Percentiles rank a stretch among this genome's conserved stretches.
phyloP scores from a whole-genome alignment of 345 rosid genomes.

The Salix caprea region DNA sequence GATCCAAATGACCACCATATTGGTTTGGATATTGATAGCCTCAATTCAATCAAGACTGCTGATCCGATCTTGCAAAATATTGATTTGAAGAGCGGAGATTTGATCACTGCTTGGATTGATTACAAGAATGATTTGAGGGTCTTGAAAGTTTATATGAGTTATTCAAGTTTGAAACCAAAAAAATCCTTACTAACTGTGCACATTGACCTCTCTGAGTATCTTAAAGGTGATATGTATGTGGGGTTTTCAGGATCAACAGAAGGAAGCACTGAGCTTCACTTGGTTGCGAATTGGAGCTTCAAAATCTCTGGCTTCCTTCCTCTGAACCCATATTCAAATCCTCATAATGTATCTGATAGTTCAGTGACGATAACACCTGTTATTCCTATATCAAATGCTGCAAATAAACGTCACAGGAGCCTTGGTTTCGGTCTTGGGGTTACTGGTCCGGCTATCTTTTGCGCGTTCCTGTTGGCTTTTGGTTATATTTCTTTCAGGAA shows the following conservation, averaged over 20 bases:
- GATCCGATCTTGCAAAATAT: slow-evolving; percentile 44
- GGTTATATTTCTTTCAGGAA: slow-evolving; percentile 62
- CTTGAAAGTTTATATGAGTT: slow-evolving; percentile 64
- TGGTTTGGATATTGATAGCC: slow-evolving; percentile 68
- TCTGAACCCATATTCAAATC: slow-evolving; percentile 42
- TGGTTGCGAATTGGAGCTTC: slow-evolving; percentile 75
- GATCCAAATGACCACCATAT: slow-evolving; percentile 74
- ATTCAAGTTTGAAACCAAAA: slow-evolving; percentile 51
- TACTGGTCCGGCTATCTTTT: slow-evolving; percentile 73
- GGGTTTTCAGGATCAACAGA: slow-evolving; percentile 96
- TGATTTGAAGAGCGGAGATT: slow-evolving; percentile 73
- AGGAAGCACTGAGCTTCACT: slow-evolving; percentile 89
- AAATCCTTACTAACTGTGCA: slow-evolving; percentile 50
- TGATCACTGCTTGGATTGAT: slow-evolving; percentile 72
- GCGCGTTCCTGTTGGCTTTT: slow-evolving; percentile 48
- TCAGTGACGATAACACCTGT: slow-evolving; percentile 39
- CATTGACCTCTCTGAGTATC: slow-evolving; percentile 59
- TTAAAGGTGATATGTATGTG: slow-evolving; percentile 53
- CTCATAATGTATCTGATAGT: slow-evolving; percentile 75
- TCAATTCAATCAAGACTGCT: slow-evolving; percentile 64
- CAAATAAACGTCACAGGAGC: slow-evolving; percentile 31
- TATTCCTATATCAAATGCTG: slow-evolving; percentile 34
- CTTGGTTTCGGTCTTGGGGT: slow-evolving; percentile 75
- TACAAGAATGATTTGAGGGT: slow-evolving; percentile 67
- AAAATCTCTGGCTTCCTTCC: slow-evolving; percentile 60